Evolutionary conservation across 495 filamentous ascomycete genomes (phyloP).

Genomic region (Chaetomium cochliodes): DNA sequence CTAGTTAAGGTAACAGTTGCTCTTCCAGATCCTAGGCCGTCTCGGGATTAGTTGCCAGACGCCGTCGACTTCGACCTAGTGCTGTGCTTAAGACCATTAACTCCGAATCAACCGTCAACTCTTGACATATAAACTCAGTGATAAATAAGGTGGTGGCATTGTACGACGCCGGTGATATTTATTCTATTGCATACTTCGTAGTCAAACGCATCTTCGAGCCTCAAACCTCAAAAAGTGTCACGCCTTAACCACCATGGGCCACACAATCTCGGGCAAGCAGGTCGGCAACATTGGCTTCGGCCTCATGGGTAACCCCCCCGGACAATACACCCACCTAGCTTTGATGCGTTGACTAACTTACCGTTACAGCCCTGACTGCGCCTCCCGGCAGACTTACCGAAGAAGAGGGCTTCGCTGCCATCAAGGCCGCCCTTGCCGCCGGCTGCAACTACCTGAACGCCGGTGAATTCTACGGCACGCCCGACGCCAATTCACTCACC

Average conservation of each 20-base stretch:
- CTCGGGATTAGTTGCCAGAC: not conserved
- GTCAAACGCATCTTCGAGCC: not conserved
- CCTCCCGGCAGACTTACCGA: conserved; percentile 50
- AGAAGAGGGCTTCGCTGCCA: conserved; percentile 62
- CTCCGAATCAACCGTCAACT: not conserved
- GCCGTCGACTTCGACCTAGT: not conserved
- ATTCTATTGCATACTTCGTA: not conserved
- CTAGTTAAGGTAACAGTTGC: too few species aligned
- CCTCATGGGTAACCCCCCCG: conserved; percentile 49
- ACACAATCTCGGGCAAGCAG: conserved; percentile 48
- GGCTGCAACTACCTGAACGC: conserved; percentile 79
- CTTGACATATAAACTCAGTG: not conserved
- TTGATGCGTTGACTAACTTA: not conserved
- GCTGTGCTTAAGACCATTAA: conserved; percentile 3
- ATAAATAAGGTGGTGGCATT: not conserved
- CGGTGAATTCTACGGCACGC: conserved; percentile 76
- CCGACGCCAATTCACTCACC: conserved; percentile 64
- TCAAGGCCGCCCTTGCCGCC: conserved; percentile 65
- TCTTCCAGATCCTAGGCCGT: not conserved
- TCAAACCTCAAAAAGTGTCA: not conserved
- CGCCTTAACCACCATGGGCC: conserved; percentile 19
- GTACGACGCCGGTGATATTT: not conserved
- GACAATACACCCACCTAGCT: not conserved
- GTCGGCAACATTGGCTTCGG: conserved; percentile 59
- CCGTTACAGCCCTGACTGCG: conserved; percentile 70